Conservation (phyloP, 169 alveolate genomes). For the Cytauxzoon felis region DNA sequence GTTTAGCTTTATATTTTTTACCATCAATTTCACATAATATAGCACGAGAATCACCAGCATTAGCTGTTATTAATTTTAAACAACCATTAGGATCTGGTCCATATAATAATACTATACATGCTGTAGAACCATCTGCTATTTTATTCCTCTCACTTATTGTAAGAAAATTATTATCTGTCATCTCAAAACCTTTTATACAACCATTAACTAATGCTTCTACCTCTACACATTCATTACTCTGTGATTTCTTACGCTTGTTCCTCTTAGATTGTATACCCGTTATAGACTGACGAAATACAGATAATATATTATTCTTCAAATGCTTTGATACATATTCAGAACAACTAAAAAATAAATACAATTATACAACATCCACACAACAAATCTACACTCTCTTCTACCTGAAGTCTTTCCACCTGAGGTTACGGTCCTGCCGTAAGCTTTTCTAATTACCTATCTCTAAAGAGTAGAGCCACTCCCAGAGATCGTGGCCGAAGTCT, state of each 20-base stretch:
- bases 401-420: no score
- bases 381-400: no score
- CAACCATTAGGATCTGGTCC: slow-evolving; percentile 74
- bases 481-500: no score
- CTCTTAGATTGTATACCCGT: not conserved
- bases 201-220: slow-evolving; percentile 49
- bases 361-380: not conserved
- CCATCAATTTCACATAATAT: slow-evolving; percentile 59
- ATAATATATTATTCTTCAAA: slow-evolving; percentile 73
- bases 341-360: slow-evolving; percentile 48
- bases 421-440: no score
- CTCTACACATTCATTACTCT: slow-evolving; percentile 36
- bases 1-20: slow-evolving; percentile 44
- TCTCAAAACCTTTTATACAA: slow-evolving; percentile 69
- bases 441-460: no score
- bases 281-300: slow-evolving; percentile 71
- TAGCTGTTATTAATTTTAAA: slow-evolving; percentile 64
- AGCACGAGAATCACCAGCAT: slow-evolving; percentile 75
- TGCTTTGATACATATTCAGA: slow-evolving; percentile 74
- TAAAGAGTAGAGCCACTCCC: no score
- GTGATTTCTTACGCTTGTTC: not conserved
- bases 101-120: slow-evolving; percentile 58
- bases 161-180: slow-evolving; percentile 76
- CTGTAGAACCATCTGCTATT: slow-evolving; percentile 57
- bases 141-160: slow-evolving; percentile 50